phyloP scores from a whole-genome alignment of 768 basidiomycete genomes.

The Rhodosporidiobolus sp. region DNA sequence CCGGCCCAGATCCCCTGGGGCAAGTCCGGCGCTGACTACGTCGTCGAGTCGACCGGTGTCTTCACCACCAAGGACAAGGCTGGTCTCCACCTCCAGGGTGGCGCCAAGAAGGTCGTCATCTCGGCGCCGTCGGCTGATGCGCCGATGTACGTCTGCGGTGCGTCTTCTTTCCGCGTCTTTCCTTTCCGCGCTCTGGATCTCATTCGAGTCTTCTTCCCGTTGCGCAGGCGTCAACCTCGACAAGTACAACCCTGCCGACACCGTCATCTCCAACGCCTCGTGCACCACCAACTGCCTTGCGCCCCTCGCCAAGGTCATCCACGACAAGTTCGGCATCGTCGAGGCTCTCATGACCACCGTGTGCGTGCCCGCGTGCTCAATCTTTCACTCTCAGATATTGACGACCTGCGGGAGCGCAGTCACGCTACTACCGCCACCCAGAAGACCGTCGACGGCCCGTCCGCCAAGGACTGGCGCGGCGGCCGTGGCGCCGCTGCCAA shows the following conservation, averaged over 20 bases:
- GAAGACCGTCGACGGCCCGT: constrained; percentile 74
- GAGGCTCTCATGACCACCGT: constrained; percentile 99
- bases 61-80: constrained; percentile 97
- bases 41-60: constrained; percentile 97
- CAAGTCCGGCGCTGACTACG: constrained; percentile 76
- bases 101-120: constrained; percentile 99
- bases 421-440: constrained; percentile 46
- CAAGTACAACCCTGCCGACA: constrained; percentile 78
- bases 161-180: constrained; percentile 2
- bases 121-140: constrained; percentile 97
- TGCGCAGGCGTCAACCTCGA: constrained; percentile 81
- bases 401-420: neutral
- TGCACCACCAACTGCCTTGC: constrained; percentile 99
- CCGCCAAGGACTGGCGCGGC: constrained; percentile 94
- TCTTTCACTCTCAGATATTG: too few relatives aligned
- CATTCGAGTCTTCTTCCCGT: constrained; percentile 31
- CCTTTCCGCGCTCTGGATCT: neutral
- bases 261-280: constrained; percentile 93
- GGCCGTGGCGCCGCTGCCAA: constrained; percentile 94
- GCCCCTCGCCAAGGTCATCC: constrained; percentile 94
- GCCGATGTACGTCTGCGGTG: constrained; percentile 84
- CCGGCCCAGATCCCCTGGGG: constrained; percentile 82
- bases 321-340: constrained; percentile 93
- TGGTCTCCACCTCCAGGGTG: constrained; percentile 88
- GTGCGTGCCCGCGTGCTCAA: neutral